Evolutionary conservation across 2,329 filamentous ascomycete species (phyloP).

Genomic region (Xylariaceae sp.): DNA sequence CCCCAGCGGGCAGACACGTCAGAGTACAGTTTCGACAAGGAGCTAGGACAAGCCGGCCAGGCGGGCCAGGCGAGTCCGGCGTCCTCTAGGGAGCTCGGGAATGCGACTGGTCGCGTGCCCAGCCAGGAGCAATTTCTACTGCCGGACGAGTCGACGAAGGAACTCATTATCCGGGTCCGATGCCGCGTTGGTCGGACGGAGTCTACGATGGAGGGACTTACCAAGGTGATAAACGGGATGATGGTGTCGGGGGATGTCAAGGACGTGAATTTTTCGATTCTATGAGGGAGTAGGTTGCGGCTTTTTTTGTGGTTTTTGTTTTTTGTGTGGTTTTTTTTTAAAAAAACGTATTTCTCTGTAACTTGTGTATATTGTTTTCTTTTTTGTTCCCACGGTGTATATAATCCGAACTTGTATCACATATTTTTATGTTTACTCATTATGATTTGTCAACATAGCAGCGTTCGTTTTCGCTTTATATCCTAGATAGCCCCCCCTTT

Average conservation of each 20-base stretch:
- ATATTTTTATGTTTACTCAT: too few relatives aligned
- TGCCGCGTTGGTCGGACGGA: background rate
- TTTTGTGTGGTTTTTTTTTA: too few relatives aligned
- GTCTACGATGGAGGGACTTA: background rate
- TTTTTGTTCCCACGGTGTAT: too few relatives aligned
- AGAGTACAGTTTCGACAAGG: background rate
- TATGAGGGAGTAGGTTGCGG: background rate
- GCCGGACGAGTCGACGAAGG: background rate
- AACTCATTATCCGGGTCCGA: background rate
- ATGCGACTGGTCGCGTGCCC: background rate
- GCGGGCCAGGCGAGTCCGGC: too few relatives aligned
- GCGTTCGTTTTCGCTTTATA: too few relatives aligned
- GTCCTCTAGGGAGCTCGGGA: background rate
- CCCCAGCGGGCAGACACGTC: background rate
- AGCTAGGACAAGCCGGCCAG: background rate
- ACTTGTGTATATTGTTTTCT: too few relatives aligned
- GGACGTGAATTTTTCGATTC: background rate
- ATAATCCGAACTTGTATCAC: too few relatives aligned
- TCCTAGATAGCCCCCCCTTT: too few relatives aligned
- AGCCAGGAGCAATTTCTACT: background rate
- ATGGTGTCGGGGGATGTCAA: background rate
- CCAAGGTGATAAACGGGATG: background rate
- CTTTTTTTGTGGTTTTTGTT: background rate
- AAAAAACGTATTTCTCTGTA: too few relatives aligned
- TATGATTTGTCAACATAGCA: too few relatives aligned